Conservation (phyloP, 2,329 filamentous ascomycete genomes). For the Sporothrix globosa region DNA sequence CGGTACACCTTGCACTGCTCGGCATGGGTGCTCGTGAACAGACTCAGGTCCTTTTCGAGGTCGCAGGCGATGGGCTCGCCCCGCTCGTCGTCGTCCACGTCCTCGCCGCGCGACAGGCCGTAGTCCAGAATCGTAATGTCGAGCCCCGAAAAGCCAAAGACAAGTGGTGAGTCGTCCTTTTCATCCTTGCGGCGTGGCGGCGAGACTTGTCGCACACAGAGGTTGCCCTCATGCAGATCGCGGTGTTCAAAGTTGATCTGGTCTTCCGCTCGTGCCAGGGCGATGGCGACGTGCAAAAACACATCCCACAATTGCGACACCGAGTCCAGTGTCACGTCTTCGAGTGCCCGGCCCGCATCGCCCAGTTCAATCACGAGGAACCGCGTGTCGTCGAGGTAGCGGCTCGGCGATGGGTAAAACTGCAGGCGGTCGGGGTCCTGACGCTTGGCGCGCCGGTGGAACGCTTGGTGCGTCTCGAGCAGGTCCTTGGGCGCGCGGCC, state of each 20-base stretch:
- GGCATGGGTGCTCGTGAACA: conserved; percentile 64
- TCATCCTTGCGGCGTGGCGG: conserved; percentile 42
- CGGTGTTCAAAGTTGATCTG: conserved; percentile 62
- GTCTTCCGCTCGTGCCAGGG: conserved; percentile 62
- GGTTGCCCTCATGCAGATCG: conserved; percentile 16
- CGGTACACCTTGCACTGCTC: conserved; percentile 65
- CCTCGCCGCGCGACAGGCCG: conserved; percentile 60
- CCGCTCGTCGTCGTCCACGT: conserved; percentile 42
- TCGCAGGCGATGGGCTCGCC: conserved; percentile 56
- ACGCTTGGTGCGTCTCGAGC: conserved; percentile 62
- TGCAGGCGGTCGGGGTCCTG: conserved; percentile 60
- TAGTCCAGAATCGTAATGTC: conserved; percentile 69
- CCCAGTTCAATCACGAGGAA: conserved; percentile 67
- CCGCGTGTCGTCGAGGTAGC: conserved; percentile 60
- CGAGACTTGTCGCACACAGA: conserved; percentile 48
- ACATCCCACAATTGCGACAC: conserved; percentile 64
- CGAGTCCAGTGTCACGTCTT: conserved; percentile 57
- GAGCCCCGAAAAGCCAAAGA: conserved; percentile 63
- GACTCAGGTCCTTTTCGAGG: conserved; percentile 61
- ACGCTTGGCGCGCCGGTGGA: conserved; percentile 58
- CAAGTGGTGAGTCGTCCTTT: conserved; percentile 39
- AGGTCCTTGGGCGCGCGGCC: conserved; percentile 59
- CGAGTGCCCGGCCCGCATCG: conserved; percentile 63
- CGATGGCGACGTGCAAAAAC: conserved; percentile 63
- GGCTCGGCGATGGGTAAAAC: conserved; percentile 64